Evolutionary conservation across 1,284 basidiomycete species (phyloP).

Genomic region (Crepidotus sp.): DNA sequence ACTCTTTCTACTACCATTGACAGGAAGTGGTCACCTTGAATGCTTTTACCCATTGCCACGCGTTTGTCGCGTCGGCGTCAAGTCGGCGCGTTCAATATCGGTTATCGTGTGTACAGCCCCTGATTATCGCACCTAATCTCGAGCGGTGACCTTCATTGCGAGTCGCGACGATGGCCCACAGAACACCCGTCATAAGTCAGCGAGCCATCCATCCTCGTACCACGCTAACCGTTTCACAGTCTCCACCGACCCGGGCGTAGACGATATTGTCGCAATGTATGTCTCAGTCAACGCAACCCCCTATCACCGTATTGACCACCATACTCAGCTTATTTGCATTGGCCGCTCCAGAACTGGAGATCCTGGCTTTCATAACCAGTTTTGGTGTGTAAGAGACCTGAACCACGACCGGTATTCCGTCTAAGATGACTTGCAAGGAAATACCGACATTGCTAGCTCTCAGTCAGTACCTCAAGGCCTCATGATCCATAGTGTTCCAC

Average conservation of each 20-base stretch:
- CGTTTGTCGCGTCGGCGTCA: not conserved
- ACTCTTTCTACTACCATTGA: too few species aligned
- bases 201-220: not conserved
- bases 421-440: slow-evolving; percentile 36
- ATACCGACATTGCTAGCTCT: slow-evolving; percentile 56
- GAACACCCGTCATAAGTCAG: slow-evolving; percentile 17
- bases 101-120: not conserved
- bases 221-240: slow-evolving; percentile 33
- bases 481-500: not conserved
- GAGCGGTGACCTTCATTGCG: too few species aligned
- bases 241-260: slow-evolving; percentile 85
- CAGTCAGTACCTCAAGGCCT: slow-evolving; percentile 34
- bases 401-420: not conserved
- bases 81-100: not conserved
- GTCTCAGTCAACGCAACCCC: slow-evolving; percentile 26
- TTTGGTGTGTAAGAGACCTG: slow-evolving; percentile 52
- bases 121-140: not conserved
- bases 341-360: slow-evolving; percentile 68
- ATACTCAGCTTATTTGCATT: slow-evolving; percentile 53
- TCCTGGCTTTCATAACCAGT: slow-evolving; percentile 68
- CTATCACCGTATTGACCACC: slow-evolving; percentile 1
- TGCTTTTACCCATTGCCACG: too few species aligned
- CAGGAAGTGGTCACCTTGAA: too few species aligned
- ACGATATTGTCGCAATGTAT: slow-evolving; percentile 76
- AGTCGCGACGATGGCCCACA: slow-evolving; percentile 1